These are phyloP conservation scores for Gracilaria gracilis DNA, from an alignment of 23 red algal species.

Conservation along the genomic window DNA sequence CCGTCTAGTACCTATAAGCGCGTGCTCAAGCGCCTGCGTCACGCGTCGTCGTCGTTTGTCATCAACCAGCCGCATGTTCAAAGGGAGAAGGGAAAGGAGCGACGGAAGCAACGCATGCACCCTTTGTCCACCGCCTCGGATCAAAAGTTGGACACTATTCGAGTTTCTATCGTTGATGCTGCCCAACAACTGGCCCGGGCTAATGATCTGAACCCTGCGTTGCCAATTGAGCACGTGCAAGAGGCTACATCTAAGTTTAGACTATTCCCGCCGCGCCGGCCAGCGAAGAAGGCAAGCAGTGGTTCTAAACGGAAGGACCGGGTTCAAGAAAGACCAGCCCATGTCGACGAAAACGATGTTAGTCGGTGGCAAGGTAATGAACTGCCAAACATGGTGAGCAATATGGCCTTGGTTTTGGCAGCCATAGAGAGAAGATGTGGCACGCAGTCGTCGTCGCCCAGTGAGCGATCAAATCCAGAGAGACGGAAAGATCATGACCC, in stretches of 20 bases:
- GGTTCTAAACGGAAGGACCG: not conserved
- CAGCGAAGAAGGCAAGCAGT: not conserved
- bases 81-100: not conserved
- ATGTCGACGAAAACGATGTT: not conserved
- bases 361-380: not conserved
- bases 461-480: too few species aligned
- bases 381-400: slow-evolving; percentile 2
- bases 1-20: slow-evolving; percentile 65
- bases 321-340: not conserved
- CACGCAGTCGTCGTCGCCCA: not conserved
- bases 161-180: not conserved
- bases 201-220: not conserved
- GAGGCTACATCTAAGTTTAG: slow-evolving; percentile 26
- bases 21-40: slow-evolving; percentile 55
- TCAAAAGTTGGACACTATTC: not conserved
- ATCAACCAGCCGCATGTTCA: too few species aligned
- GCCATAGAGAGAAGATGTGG: slow-evolving; percentile 12
- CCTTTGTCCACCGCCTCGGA: not conserved
- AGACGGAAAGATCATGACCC: too few species aligned
- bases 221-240: slow-evolving; percentile 4
- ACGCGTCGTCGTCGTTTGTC: not conserved
- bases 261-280: slow-evolving; percentile 24
- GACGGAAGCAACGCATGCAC: not conserved
- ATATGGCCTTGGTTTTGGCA: slow-evolving; percentile 39
- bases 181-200: not conserved